phyloP scores from a whole-genome alignment of 2,329 filamentous ascomycete species.

The Pestalotiopsis sp. region DNA sequence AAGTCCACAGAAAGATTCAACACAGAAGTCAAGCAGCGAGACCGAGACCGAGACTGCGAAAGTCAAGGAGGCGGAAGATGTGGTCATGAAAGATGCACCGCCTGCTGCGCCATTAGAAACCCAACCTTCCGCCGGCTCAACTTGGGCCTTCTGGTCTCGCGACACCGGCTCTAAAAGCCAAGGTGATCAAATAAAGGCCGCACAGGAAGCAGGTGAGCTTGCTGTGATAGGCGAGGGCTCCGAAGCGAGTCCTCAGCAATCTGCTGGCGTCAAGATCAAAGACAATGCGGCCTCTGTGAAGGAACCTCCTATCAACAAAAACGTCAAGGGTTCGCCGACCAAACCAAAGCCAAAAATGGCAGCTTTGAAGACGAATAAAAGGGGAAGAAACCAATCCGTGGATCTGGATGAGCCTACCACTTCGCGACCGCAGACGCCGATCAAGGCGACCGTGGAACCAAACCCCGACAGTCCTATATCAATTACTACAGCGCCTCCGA shows the following conservation, averaged over 20 bases:
- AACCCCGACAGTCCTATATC: slow-evolving; percentile 34
- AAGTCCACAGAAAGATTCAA: slow-evolving; percentile 14
- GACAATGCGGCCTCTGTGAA: slow-evolving; percentile 33
- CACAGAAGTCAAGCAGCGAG: slow-evolving; percentile 21
- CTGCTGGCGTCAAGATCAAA: slow-evolving; percentile 46
- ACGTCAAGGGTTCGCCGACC: slow-evolving; percentile 26
- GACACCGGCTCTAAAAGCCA: slow-evolving; percentile 44
- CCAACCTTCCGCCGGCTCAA: slow-evolving; percentile 60
- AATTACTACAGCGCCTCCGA: slow-evolving; percentile 49
- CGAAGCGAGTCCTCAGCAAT: slow-evolving; percentile 55
- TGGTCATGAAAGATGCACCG: slow-evolving; percentile 46
- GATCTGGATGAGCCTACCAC: slow-evolving; percentile 44
- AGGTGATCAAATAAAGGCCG: slow-evolving; percentile 26
- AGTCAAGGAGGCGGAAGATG: slow-evolving; percentile 39
- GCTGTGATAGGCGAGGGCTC: slow-evolving; percentile 61
- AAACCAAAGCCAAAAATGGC: slow-evolving; percentile 23
- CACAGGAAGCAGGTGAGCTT: slow-evolving; percentile 52
- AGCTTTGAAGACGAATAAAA: slow-evolving; percentile 45
- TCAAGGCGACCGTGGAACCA: slow-evolving; percentile 29
- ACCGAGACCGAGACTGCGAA: slow-evolving; percentile 26
- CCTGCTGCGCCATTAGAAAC: slow-evolving; percentile 23
- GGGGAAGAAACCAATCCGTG: slow-evolving; percentile 49
- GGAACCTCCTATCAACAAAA: slow-evolving; percentile 31
- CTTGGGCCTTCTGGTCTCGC: slow-evolving; percentile 82
- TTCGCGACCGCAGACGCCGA: slow-evolving; percentile 37